Conservation (phyloP, 768 basidiomycete species). For the Lactarius psammicola region DNA sequence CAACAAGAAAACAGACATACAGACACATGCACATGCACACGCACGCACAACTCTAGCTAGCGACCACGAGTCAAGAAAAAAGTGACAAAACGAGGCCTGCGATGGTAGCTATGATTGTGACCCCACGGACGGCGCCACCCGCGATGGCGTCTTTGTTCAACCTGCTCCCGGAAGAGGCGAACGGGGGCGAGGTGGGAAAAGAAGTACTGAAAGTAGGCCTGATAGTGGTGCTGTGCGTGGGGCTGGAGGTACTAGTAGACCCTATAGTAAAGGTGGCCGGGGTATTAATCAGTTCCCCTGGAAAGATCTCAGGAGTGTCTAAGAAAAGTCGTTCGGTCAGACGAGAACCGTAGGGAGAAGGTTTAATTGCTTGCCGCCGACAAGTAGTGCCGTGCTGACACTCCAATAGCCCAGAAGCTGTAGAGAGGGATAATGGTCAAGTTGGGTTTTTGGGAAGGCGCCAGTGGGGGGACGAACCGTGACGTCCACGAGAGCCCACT, state of each 20-base stretch:
- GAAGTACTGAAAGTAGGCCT: too few species aligned
- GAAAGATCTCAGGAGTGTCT: slow-evolving; percentile 3
- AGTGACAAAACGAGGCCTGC: background rate
- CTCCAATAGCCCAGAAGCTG: slow-evolving; percentile 9
- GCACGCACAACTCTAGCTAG: too few species aligned
- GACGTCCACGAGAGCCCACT: slow-evolving; percentile 16
- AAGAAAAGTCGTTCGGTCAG: background rate
- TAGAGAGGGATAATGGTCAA: background rate
- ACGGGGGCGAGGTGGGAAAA: too few species aligned
- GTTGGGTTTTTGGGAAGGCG: background rate
- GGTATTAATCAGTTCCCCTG: background rate
- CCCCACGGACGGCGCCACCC: slow-evolving; percentile 3
- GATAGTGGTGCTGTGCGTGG: too few species aligned
- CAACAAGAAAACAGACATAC: too few species aligned
- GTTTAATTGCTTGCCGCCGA: slow-evolving; percentile 5
- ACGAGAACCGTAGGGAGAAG: too few species aligned
- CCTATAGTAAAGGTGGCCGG: too few species aligned
- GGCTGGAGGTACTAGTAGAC: too few species aligned
- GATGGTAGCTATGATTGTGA: background rate
- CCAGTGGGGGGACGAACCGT: slow-evolving; percentile 2
- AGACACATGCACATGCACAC: too few species aligned
- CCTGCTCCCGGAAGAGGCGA: background rate
- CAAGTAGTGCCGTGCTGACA: background rate
- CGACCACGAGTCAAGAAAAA: background rate
- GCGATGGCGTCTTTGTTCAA: background rate